Evolutionary conservation across 2,329 filamentous ascomycete species (phyloP), one percentile per base, ranked within the genome.

Genomic region (Scorias spongiosa): DNA sequence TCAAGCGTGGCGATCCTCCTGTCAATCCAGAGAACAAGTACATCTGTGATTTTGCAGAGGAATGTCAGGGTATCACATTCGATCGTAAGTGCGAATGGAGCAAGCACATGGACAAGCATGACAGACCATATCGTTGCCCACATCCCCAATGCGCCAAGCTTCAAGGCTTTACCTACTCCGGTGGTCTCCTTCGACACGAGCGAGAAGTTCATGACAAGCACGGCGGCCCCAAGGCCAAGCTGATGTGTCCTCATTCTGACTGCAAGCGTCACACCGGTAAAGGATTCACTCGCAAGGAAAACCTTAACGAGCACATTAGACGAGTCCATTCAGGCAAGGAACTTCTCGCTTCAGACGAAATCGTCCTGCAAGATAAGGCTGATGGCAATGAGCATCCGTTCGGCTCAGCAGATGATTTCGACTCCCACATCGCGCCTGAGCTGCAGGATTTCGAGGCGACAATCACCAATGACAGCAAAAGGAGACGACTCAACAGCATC

Each of bases 81-180:
- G 72, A 76, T 44, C 76, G 87, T 50, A 89, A 85, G 53, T 94
- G 88, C 66, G 88, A 94, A 67, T 95, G 85, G 85, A 93, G 86
- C 60, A 95, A 96, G 67, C 89, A 96, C 61, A 95, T 95, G 88
- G 89, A 96, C 66, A 94, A 94, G 62, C 89, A 96, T 61, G 87
- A 94, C 54, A 75, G 89, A 10, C 89, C 89, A 1, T 96, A 95
- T 60, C 84, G 87, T 56, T 96, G 89, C 63, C 72, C 69, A 17
- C 79, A 81, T 38, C 72, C 76, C n/a, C 83, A 82, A 32, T 95
- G 89, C 63, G 85, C 89, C 56, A 94, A 94, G 56, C 74, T 94
- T 0, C 84, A 84, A 42, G 89, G 89, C 1, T 96, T 96, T 63
- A 96, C 89, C 1, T 96, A 96, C 60, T 89, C 84, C 0, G 89